These are phyloP conservation scores for Wickerhamiella siamensis DNA, from an alignment of 805 yeast genomes.

Conservation along the genomic window DNA sequence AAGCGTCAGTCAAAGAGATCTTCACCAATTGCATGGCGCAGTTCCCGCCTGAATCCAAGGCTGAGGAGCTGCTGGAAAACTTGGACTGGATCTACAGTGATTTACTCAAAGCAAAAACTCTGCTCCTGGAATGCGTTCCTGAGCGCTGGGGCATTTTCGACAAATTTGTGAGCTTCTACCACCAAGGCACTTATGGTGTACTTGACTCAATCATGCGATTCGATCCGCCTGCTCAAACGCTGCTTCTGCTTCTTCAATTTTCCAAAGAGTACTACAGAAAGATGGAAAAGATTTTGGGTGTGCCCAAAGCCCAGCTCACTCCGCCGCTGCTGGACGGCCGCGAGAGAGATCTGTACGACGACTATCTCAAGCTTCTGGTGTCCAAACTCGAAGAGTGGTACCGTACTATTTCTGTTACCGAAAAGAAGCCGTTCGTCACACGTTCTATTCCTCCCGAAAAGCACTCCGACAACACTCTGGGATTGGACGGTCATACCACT, in stretches of 20 bases:
- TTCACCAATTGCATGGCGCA: conserved; percentile 51
- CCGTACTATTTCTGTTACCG: conserved; percentile 48
- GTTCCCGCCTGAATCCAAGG: conserved; percentile 32
- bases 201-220: conserved; percentile 45
- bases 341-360: conserved; percentile 59
- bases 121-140: conserved; percentile 50
- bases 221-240: conserved; percentile 68
- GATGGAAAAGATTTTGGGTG: conserved; percentile 36
- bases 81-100: conserved; percentile 79
- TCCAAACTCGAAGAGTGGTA: conserved; percentile 79
- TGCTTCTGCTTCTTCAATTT: conserved; percentile 60
- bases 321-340: conserved; percentile 57
- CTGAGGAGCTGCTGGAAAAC: conserved; percentile 49
- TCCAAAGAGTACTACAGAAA: conserved; percentile 52
- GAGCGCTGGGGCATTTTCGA: conserved; percentile 56
- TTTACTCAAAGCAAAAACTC: conserved; percentile 46
- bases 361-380: conserved; percentile 58
- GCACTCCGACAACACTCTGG: conserved; percentile 49
- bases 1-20: conserved; percentile 46
- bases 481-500: conserved; percentile 63
- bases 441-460: conserved; percentile 62
- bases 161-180: conserved; percentile 51
- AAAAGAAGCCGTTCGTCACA: conserved; percentile 44
- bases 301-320: conserved; percentile 33
- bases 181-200: conserved; percentile 45